Base-by-base conservation (phyloP, 768 basidiomycete species). In the Phanerochaete sordida region DNA sequence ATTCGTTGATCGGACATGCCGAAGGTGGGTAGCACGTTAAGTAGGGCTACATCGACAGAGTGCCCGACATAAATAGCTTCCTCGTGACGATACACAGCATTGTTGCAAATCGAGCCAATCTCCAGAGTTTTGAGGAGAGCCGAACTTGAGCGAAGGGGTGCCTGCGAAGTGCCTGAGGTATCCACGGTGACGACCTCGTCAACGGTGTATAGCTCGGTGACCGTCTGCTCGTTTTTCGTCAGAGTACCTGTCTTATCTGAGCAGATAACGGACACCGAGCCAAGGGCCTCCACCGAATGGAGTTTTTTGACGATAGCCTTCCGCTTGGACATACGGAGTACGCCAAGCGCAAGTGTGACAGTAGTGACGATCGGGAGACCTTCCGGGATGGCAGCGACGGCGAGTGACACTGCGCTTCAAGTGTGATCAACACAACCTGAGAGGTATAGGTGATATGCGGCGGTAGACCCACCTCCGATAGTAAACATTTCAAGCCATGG, bases 401-500 rank as follows among this genome's bases (percentile, higher is more conserved):
- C 95, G 62, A 98, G 83, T 1, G 95, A 98, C 2, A 98, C 95
- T 97, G 73, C 43, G 50, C 56, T 58, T 70, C 66, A 62, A 50
- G 62, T 61, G 23, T 30, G 57, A 64, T 54, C 65, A 52, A 31
- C 53, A 23, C 61, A 21, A 64, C 61, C 49, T 24, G 31, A 19
- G n/a, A 30, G 24, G 27, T 16, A 37, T 9, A 37, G 21, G 2
- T n/a, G 28, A 44, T 47, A 49, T 3, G 37, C 3, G 26, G 27
- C 19, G 9, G 19, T 39, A 33, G 23, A 72, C 85, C 56, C 67
- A 95, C 95, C 95, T 78, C 95, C 95, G 62, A 98, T 98, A 9
- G 95, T 98, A 70, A 98, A 98, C 96, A 98, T 98, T 49, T 96
- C 95, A 12, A 98, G 76, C 95, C 94, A 97, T 11, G 89, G 83